Evolutionary conservation across 2,329 filamentous ascomycete species (phyloP).

Genomic region (Sporothrix brunneoviolacea): DNA sequence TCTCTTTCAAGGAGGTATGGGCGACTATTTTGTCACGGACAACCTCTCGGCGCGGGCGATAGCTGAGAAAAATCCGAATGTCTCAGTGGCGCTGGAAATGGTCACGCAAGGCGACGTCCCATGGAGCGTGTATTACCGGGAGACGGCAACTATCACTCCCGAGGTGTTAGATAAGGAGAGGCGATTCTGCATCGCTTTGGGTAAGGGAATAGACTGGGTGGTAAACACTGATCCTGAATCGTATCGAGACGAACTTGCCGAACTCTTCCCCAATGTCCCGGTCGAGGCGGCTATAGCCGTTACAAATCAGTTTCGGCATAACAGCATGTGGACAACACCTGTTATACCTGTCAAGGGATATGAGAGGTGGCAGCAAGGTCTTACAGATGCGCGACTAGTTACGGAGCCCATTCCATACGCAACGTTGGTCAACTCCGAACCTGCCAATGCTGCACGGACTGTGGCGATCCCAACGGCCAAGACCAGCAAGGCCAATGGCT

Average conservation of each 20-base stretch:
- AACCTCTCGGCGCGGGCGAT: constrained; percentile 13
- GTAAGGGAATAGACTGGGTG: constrained; percentile 13
- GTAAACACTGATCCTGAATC: constrained; percentile 4
- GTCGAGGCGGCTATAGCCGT: constrained; percentile 12
- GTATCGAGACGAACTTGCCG: constrained; percentile 14
- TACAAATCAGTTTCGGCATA: constrained; percentile 11
- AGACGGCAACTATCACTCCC: constrained; percentile 9
- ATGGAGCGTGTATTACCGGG: constrained; percentile 17
- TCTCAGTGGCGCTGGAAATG: constrained; percentile 10
- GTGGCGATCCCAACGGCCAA: no score
- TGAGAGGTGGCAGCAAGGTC: constrained; percentile 13
- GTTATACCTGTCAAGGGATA: constrained; percentile 6
- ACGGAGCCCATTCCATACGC: constrained; percentile 5
- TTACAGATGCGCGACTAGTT: constrained; percentile 10
- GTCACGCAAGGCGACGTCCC: constrained; percentile 14
- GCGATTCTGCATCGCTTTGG: constrained; percentile 12
- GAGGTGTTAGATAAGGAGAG: constrained; percentile 10
- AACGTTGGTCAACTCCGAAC: no score
- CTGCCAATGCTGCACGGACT: no score
- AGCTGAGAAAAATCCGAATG: constrained; percentile 4
- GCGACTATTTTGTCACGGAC: constrained; percentile 16
- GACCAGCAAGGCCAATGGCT: no score
- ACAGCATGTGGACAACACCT: constrained; percentile 14
- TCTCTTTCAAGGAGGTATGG: constrained; percentile 15
- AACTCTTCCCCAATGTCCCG: constrained; percentile 13